Evolutionary conservation across 306 rosid genomes (phyloP).

Genomic region (Malus orientalis): DNA sequence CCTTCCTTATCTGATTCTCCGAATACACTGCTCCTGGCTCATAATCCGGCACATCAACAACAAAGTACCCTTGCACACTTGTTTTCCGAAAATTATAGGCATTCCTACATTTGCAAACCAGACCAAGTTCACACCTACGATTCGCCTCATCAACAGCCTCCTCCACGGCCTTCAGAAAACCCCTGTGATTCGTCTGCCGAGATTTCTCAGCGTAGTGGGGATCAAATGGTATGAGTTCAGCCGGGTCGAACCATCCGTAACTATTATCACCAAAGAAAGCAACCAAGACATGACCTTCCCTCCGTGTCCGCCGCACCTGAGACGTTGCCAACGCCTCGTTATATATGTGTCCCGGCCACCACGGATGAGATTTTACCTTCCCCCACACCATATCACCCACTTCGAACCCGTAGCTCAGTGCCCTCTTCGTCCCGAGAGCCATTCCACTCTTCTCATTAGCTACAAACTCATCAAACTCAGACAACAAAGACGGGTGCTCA

Average conservation of each 20-base stretch:
- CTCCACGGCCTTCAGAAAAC: slow-evolving; percentile 72
- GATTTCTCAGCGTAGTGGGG: slow-evolving; percentile 69
- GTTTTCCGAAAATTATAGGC: slow-evolving; percentile 44
- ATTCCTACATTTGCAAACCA: slow-evolving; percentile 73
- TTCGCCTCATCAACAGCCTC: slow-evolving; percentile 88
- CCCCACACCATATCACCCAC: slow-evolving; percentile 97
- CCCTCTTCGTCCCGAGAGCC: slow-evolving; percentile 43
- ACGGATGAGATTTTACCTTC: slow-evolving; percentile 95
- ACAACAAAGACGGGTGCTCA: slow-evolving; percentile 41
- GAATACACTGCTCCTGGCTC: slow-evolving; percentile 79
- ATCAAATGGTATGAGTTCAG: slow-evolving; percentile 73
- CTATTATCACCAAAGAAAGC: slow-evolving; percentile 96
- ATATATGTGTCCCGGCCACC: slow-evolving; percentile 98
- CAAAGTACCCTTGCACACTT: slow-evolving; percentile 52
- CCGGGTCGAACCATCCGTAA: slow-evolving; percentile 96
- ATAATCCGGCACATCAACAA: slow-evolving; percentile 72
- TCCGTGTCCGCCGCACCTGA: slow-evolving; percentile 58
- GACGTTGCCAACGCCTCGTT: slow-evolving; percentile 67
- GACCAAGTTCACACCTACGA: slow-evolving; percentile 62
- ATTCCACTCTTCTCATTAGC: slow-evolving; percentile 59
- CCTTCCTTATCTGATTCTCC: slow-evolving; percentile 45
- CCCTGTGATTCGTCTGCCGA: slow-evolving; percentile 50
- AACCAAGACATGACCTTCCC: slow-evolving; percentile 80
- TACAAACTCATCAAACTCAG: slow-evolving; percentile 72
- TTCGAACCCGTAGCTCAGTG: slow-evolving; percentile 57